Base-by-base conservation (phyloP, 2,329 filamentous ascomycete species). In the Diaporthe helianthi region DNA sequence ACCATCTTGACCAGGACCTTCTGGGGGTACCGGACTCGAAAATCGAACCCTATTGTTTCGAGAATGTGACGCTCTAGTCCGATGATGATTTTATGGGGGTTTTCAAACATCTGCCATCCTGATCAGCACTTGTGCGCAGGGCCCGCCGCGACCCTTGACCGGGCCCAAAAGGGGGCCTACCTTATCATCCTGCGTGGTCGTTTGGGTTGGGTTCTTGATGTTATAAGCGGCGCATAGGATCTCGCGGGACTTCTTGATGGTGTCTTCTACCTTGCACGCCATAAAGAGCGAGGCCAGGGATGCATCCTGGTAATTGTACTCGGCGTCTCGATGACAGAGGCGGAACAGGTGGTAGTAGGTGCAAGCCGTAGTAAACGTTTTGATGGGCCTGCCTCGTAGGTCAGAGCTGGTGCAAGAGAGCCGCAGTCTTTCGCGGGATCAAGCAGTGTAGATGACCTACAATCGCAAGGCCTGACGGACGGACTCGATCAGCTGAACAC, bases 241-340 rank as follows among this genome's bases (percentile, higher is more conserved):
- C 72, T 99, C 96, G 69, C 89, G 90, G 4, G 93, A 97, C 83
- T 98, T 98, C 82, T 99, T 99, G 73, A 98, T 87, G 0, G 96
- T 99, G 79, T 99, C 96, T 80, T 99, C 96, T 54, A 97, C 94
- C 82, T 99, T 99, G 84, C 95, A 98, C 2, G 94, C 94, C 3
- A 94, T 92, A 76, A 98, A 95, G 10, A 99, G 83, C 29, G 93
- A 92, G 1, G 96, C 93, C 8, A 96, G 88, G 0, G 95, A 93
- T 1, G 93, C 94, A 78, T 98, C 95, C 79, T 93, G 81, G 73
- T 90, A 94, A 78, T 92, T 92, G 80, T 97, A 97, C 76, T 97
- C 94, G 73, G 85, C 89, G 74, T 94, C 93, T n/a, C 90, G 87
- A 76, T 97, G 94, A 54, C 91, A 88, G 65, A 98, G 86, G 38